Evolutionary conservation across 129 eudicot species (phyloP), one percentile per base, ranked within the genome.

Genomic region (Escallonia rubra): DNA sequence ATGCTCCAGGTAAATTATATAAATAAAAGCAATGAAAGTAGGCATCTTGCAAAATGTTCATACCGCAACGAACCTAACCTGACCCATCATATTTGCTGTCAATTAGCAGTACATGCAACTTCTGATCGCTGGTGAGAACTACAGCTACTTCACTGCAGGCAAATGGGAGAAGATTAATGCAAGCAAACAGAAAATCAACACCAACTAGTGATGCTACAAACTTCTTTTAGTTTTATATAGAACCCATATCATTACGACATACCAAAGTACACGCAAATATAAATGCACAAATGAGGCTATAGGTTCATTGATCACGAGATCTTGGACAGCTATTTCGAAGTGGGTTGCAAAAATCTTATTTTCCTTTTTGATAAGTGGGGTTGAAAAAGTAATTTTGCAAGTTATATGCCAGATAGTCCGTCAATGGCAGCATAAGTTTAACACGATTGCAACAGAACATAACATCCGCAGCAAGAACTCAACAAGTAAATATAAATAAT

Each of bases 51-150:
- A 59, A 55, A 76, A 74, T 76, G 65, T 66, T 86, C 96, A 79
- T 83, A 83, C 86, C 88, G 59, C 92, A 80, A 73, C 78, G 39
- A 80, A 78, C 80, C 92, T 89, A 85, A 89, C 93, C 92, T 89
- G 90, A 83, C 84, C 87, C 90, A 80, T 85, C 77, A 64, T 68
- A 63, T 58, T 65, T 66, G 57, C 59, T 63, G 66, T 64, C 67
- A 50, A 74, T 45, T 43, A 83, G 87, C 42, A 85, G 70, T 63
- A 85, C 70, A 74, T 85, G 78, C 69, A 85, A 60, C 76, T 80
- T 89, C 23, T 63, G 59, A 65, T 89, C 85, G 68, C 86, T 78
- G 73, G 81, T 89, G 76, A 70, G 76, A n/a, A 85, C 49, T 42
- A 81, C 74, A 58, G 71, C 74, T 45, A 80, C 85, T 53, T 85